These are phyloP conservation scores for Rhododendron ovatum DNA, from an alignment of 148 eudicot genomes.

Conservation along the genomic window DNA sequence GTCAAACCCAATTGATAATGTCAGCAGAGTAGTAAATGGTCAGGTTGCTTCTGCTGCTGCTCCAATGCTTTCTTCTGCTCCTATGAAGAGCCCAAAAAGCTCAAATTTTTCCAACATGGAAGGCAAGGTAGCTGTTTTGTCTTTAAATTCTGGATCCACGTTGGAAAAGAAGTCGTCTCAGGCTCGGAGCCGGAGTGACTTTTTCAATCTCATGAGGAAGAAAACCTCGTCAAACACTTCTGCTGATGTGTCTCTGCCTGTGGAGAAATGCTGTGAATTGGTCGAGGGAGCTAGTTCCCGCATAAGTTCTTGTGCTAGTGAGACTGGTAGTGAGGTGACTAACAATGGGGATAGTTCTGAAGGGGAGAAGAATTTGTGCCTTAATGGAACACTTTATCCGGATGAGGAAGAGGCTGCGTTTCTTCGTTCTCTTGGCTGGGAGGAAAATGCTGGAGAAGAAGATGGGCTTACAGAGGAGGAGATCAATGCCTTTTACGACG, in stretches of 20 bases:
- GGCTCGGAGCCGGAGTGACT: constrained; percentile 73
- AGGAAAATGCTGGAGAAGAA: constrained; percentile 70
- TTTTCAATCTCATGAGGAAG: constrained; percentile 80
- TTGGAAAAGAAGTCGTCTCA: constrained; percentile 65
- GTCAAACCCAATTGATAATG: constrained; percentile 27
- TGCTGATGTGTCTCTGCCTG: constrained; percentile 24
- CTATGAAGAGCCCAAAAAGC: constrained; percentile 29
- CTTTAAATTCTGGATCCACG: constrained; percentile 28
- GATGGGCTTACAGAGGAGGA: constrained; percentile 93
- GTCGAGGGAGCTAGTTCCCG: constrained; percentile 21
- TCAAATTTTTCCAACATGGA: constrained; percentile 29
- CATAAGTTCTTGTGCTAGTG: constrained; percentile 17
- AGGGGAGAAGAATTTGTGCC: constrained; percentile 30
- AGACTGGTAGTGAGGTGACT: constrained; percentile 31
- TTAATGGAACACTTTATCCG: constrained; percentile 34
- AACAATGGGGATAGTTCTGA: constrained; percentile 40
- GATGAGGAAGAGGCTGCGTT: constrained; percentile 76
- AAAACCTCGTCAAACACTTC: constrained; percentile 36
- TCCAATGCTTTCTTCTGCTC: constrained; percentile 28
- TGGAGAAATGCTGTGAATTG: constrained; percentile 35
- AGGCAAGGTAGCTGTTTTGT: constrained; percentile 39
- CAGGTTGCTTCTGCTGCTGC: constrained; percentile 29
- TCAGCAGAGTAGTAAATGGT: constrained; percentile 34
- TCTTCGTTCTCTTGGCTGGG: constrained; percentile 92
- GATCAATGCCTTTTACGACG: constrained; percentile 64